Evolutionary conservation across 768 basidiomycete species (phyloP), one percentile per base, ranked within the genome.

Genomic region (Pisolithus tinctorius): DNA sequence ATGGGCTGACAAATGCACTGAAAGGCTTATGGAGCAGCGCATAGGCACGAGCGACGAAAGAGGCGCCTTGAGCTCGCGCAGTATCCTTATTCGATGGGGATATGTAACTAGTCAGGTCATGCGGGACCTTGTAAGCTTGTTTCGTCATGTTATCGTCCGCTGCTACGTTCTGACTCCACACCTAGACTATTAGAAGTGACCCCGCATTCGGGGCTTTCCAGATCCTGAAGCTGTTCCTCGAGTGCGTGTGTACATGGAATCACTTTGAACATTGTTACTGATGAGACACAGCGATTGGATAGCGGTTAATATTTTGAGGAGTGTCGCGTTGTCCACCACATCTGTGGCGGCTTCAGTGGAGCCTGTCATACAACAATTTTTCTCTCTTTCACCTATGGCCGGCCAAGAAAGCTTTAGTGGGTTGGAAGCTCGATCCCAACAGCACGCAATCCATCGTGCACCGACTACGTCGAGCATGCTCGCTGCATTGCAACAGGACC

Each of bases 21-120:
- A 91, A 61, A 72, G 83, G 55, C 70, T 93, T 55, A 90, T 93
- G 84, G 86, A 76, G 71, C 63, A 81, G 73, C 79, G 84, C 39
- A 72, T 71, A 38, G 76, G 74, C 52, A 75, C 76, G 48, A 71
- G 71, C 45, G 89, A 91, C 56, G 90, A 93, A 53, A 76, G 86
- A 60, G 75, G 82, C 52, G 82, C 84, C 14, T 83, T 92, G 85
- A 90, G 87, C 66, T 89, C 90, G 44, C 76, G 91, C 55, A 91
- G 88, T 63, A 80, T 92, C 48, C 74, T 93, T 62, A 90, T 93
- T 65, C 82, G 90, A 50, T 92, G 89, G 90, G 88, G 89, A 46
- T 93, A 93, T 69, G 91, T 93, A 63, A 92, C 90, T 16, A 88
- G 86, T 68, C 90, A 93, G 68, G 82, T 93, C 59, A 93, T 93